A percentile compares a stretch with the other conserved stretches of the same genome.
Conservation (phyloP, 176 grass and related monocot genomes). For the Ananas comosus region DNA sequence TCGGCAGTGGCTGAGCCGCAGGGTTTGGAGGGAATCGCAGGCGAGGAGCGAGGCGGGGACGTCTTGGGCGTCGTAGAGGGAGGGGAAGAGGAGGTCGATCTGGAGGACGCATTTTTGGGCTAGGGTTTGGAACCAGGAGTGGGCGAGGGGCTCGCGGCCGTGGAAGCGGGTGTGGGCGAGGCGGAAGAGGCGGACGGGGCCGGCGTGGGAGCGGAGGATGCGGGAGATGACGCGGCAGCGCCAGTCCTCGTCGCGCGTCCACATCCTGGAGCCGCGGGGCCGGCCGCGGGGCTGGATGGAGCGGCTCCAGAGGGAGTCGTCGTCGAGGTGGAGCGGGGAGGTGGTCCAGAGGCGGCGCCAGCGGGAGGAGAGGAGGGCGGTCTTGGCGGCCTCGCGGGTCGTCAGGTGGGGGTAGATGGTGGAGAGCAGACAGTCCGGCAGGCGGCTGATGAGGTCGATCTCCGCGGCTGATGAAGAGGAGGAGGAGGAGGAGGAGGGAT, state of each 20-base stretch:
- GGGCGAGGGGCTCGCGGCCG: conserved; percentile 15
- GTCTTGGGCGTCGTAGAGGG: conserved; percentile 7
- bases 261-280: background rate
- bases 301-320: no score
- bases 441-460: no score
- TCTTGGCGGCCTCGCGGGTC: no score
- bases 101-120: conserved; percentile 24
- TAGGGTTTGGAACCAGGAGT: conserved; percentile 6
- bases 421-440: no score
- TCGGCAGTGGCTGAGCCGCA: conserved; percentile 22
- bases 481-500: no score
- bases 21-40: conserved; percentile 17
- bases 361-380: no score
- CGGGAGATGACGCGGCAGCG: conserved; percentile 6
- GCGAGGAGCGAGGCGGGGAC: conserved; percentile 27
- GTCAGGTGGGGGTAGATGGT: no score
- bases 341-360: no score
- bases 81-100: conserved; percentile 32
- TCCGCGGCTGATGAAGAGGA: no score
- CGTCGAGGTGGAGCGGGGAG: no score
- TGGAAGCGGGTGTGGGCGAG: conserved; percentile 24
- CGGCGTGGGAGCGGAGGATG: conserved; percentile 25
- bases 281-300: no score
- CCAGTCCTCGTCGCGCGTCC: background rate
- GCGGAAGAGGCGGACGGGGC: conserved; percentile 15